Conservation (phyloP, 306 rosid genomes). For the Inga leiocalycina region DNA sequence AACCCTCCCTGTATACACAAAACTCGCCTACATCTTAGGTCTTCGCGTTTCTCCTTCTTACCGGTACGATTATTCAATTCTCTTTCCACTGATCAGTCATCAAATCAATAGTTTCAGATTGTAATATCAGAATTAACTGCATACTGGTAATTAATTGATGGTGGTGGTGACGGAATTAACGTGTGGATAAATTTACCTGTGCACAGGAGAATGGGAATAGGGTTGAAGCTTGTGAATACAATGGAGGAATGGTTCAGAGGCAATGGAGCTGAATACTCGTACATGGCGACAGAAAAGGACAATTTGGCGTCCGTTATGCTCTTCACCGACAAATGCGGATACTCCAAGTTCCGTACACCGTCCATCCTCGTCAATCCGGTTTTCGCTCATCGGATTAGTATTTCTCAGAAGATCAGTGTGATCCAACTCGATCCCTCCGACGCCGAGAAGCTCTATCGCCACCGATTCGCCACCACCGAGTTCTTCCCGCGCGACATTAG, state of each 20-base stretch:
- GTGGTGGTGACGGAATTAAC: neutral
- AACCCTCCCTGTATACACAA: constrained; percentile 68
- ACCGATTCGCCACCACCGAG: constrained; percentile 78
- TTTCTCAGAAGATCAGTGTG: constrained; percentile 42
- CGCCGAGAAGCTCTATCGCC: constrained; percentile 74
- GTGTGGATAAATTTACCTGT: neutral
- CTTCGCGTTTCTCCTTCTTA: constrained; percentile 88
- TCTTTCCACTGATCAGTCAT: neutral
- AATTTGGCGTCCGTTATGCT: constrained; percentile 77
- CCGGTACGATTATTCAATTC: constrained; percentile 44
- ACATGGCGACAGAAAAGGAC: constrained; percentile 91
- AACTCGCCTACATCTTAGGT: constrained; percentile 81
- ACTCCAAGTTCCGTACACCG: constrained; percentile 84
- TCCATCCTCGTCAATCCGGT: constrained; percentile 86
- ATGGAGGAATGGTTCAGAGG: constrained; percentile 84
- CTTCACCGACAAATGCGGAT: constrained; percentile 90
- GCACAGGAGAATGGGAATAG: constrained; percentile 90
- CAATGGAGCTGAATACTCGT: constrained; percentile 84
- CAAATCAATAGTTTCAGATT: neutral
- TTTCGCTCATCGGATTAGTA: constrained; percentile 55
- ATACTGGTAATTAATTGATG: neutral
- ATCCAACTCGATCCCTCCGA: constrained; percentile 54
- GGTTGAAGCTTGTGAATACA: constrained; percentile 57
- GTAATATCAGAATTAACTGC: neutral
- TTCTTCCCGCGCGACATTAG: constrained; percentile 96